Evolutionary conservation across 2,329 filamentous ascomycete species (phyloP), one percentile per base, ranked within the genome.

Genomic region (Cladosporium halotolerans): DNA sequence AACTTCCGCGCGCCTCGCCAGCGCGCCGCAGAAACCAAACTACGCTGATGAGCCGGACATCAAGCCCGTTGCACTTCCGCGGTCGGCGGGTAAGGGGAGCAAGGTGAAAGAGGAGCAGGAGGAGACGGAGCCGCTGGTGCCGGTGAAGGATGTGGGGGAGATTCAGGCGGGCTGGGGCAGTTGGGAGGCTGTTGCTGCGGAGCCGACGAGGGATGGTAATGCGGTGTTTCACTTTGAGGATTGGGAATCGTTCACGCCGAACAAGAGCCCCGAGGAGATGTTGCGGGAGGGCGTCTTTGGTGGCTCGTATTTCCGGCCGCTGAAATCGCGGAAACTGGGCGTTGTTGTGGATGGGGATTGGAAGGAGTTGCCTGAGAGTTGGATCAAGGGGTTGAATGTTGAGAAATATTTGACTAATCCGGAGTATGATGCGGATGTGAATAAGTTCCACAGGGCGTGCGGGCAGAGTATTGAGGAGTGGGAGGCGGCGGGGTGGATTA

Each of bases 401-500:
- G 58, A 62, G 49, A 61, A 49, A 18, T 76, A 71, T 55, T 65
- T 80, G 9, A 73, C 69, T 1, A 72, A 61, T 4, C 56, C 64
- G 1, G 58, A 56, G 0, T 80, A 80, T 63, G 66, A 77, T 44
- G 58, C 76, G 0, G 72, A 72, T 2, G 65, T 78, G 23, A 80
- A 81, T 63, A 80, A 79, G 58, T 79, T 71, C 64, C 73, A 73
- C 53, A 77, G 79, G 3, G 58, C 72, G 3, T 79, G 76, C 58
- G 78, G 78, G 4, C 78, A 80, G 64, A 72, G 65, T 13, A 79
- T 80, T 42, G 77, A 80, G 59, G 72, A 78, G 57, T 80, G 78
- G 78, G 78, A 81, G 60, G 74, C 73, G 0, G 70, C 70, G 3
- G 78, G 79, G 0, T 81, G 78, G 78, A 80, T 81, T 45, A 68